phyloP scores from a whole-genome alignment of 2,329 filamentous ascomycete genomes.

The Volutella citrinella region DNA sequence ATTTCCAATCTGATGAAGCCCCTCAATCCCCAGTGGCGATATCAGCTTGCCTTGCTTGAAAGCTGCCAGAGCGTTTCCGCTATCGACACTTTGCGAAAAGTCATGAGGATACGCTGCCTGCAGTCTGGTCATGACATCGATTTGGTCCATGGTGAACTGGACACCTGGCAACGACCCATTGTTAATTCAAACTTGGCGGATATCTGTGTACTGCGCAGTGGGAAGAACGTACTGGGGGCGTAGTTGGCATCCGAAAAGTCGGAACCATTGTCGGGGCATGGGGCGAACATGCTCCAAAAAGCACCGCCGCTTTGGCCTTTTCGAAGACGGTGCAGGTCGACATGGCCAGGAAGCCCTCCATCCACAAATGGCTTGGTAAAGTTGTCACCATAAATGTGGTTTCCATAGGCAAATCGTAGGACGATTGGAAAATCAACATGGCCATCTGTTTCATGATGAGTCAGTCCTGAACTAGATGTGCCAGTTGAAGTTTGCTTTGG shows the following conservation, averaged over 20 bases:
- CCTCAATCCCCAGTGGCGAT: slow-evolving; percentile 78
- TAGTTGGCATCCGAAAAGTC: slow-evolving; percentile 76
- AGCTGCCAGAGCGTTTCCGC: slow-evolving; percentile 57
- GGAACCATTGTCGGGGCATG: slow-evolving; percentile 68
- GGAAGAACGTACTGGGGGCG: slow-evolving; percentile 51
- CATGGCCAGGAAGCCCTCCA: slow-evolving; percentile 65
- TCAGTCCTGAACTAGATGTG: no score
- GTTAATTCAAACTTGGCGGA: no score
- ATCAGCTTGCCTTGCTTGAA: slow-evolving; percentile 65
- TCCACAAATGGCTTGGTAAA: slow-evolving; percentile 75
- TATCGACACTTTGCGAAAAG: slow-evolving; percentile 64
- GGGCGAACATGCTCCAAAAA: slow-evolving; percentile 89
- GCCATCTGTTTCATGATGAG: no score
- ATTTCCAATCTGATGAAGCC: slow-evolving; percentile 92
- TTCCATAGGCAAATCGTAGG: slow-evolving; percentile 64
- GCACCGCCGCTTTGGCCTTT: slow-evolving; percentile 73
- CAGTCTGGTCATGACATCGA: slow-evolving; percentile 69
- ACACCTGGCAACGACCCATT: slow-evolving; percentile 57
- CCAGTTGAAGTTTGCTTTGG: no score
- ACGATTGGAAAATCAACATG: slow-evolving; percentile 84
- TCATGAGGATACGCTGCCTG: slow-evolving; percentile 60
- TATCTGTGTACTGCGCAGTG: no score
- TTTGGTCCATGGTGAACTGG: slow-evolving; percentile 67
- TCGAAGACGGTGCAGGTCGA: slow-evolving; percentile 74
- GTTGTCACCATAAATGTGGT: slow-evolving; percentile 71